Conservation (phyloP, 2,329 filamentous ascomycete genomes). For the Beauveria sp. region DNA sequence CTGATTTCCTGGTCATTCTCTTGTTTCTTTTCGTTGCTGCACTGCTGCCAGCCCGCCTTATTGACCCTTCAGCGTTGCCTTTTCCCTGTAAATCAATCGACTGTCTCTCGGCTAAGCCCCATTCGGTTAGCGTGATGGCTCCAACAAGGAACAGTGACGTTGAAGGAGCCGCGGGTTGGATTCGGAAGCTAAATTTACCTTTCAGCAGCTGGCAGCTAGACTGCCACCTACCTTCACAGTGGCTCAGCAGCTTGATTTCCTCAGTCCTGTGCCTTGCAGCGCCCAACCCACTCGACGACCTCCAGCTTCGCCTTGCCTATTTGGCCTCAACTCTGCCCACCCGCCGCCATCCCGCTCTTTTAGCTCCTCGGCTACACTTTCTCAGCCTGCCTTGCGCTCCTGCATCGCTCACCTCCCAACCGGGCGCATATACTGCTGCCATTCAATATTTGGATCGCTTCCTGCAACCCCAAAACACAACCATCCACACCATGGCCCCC, state of each 20-base stretch:
- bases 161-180: background rate
- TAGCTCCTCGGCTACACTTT: background rate
- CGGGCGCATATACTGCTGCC: background rate
- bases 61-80: background rate
- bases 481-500: constrained; percentile 28
- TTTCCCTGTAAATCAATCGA: background rate
- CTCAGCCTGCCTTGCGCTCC: background rate
- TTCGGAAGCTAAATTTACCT: background rate
- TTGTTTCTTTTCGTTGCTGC: too few species aligned
- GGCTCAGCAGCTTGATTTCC: too few species aligned
- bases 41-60: too few species aligned
- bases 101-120: background rate
- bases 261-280: background rate
- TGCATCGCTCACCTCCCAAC: background rate
- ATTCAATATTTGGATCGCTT: background rate
- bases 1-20: too few species aligned
- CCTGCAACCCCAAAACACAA: background rate
- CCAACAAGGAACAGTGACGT: background rate
- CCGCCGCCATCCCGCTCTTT: background rate
- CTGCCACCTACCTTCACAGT: too few species aligned
- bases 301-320: constrained; percentile 5
- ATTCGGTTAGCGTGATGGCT: background rate
- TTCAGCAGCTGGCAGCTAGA: too few species aligned
- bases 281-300: background rate
- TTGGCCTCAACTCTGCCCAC: background rate